Base-by-base conservation (phyloP, 805 yeast genomes). In the Sugiyamaella lignohabitans region DNA sequence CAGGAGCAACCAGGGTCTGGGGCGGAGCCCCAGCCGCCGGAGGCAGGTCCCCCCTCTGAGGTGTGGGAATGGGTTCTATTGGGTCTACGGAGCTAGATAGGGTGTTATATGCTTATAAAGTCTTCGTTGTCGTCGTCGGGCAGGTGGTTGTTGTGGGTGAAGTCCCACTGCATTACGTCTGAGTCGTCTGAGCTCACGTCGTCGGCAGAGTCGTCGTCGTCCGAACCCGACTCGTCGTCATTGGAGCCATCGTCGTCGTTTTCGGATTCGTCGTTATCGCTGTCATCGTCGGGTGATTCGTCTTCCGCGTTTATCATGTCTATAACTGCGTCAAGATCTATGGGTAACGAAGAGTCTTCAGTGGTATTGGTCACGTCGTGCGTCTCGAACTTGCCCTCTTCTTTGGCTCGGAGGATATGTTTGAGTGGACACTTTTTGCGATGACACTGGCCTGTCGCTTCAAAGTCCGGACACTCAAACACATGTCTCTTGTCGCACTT, bases 401-500 rank as follows among this genome's bases (percentile, higher is more conserved):
- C 58, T 17, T 40, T 50, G 46, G 55, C 63, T 50, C 67, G 48
- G 40, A 57, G 47, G 48, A 70, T 61, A 61, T 84, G 91, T 32
- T 59, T 58, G 40, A 84, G 65, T n/a, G 64, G 61, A 59, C 91
- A 84, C 18, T 62, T 57, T 21, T 59, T 64, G 44, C 77, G 63
- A 1, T 78, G 70, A 60, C 94, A 85, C 27, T 53, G 57, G 10
- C 82, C 83, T n/a, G 68, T 67, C 50, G 77, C 79, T 52, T 76
- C 81, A 54, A 72, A 75, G 57, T 84, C 91, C 0, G 94, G 91
- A 63, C 94, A 85, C 48, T 76, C 76, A 53, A 69, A 73, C 14
- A 65, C 62, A 58, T 85, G 95, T 30, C 73, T 62, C 40, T 74
- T 72, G 4, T 73, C 69, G 58, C 94, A 85, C 24, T 57, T 52